Conservation (phyloP, 2,329 filamentous ascomycete species). For the Ophiostoma piceae region DNA sequence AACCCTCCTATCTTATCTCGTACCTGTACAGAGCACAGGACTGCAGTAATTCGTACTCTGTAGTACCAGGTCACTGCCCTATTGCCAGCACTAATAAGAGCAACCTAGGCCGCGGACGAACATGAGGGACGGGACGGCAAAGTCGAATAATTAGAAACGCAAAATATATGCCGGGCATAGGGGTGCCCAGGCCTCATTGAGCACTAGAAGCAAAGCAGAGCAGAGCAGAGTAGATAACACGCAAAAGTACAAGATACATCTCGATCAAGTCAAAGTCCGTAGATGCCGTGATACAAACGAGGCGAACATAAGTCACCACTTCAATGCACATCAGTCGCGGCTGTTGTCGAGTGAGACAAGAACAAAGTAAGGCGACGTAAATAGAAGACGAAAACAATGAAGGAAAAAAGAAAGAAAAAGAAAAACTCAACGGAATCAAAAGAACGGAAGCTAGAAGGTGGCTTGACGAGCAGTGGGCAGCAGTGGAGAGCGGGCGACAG, state of each 20-base stretch:
- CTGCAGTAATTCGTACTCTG: background rate
- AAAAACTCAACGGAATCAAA: background rate
- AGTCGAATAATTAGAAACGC: background rate
- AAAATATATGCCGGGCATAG: background rate
- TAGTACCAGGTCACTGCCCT: background rate
- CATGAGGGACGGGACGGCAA: conserved; percentile 10
- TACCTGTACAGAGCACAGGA: background rate
- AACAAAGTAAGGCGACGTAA: background rate
- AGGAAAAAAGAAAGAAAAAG: background rate
- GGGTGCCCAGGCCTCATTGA: background rate
- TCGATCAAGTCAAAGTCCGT: background rate
- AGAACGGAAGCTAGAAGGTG: background rate
- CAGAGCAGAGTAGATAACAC: background rate
- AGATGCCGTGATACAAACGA: background rate
- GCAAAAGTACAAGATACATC: background rate
- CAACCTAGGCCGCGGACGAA: conserved; percentile 7
- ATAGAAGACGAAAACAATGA: background rate
- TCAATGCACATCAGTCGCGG: background rate
- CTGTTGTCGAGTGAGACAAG: background rate
- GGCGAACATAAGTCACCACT: background rate
- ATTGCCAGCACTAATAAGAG: background rate
- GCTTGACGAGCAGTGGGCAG: background rate
- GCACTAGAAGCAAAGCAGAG: background rate
- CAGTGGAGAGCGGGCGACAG: background rate
- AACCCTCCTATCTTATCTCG: background rate